A percentile compares a stretch with the other conserved stretches of the same genome.
phyloP scores from a whole-genome alignment of 257 asterid species.

The Vinca minor region DNA sequence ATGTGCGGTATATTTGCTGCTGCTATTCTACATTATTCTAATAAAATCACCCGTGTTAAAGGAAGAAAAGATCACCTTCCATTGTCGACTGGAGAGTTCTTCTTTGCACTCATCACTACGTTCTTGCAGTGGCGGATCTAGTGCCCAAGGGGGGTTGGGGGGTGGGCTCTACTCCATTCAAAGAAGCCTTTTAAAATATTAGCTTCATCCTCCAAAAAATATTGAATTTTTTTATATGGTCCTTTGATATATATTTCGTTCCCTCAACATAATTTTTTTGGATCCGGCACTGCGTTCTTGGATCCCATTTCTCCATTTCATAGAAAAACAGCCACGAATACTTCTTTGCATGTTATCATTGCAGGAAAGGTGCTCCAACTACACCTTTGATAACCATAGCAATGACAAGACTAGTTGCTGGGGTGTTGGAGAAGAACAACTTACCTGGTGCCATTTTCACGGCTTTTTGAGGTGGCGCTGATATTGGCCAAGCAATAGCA shows the following conservation, averaged over 20 bases:
- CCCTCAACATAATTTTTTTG: too few relatives aligned
- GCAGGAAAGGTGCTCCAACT: constrained; percentile 99
- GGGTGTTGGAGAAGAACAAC: constrained; percentile 81
- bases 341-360: constrained; percentile 8
- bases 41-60: background rate
- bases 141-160: too few relatives aligned
- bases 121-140: too few relatives aligned
- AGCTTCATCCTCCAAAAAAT: too few relatives aligned
- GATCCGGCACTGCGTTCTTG: too few relatives aligned
- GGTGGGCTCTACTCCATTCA: too few relatives aligned
- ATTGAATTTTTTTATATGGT: too few relatives aligned
- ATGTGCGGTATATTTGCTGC: background rate
- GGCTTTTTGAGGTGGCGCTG: constrained; percentile 92
- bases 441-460: constrained; percentile 91
- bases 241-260: too few relatives aligned
- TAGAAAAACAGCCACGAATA: background rate
- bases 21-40: background rate
- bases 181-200: too few relatives aligned
- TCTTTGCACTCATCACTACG: background rate
- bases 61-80: background rate
- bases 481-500: constrained; percentile 88
- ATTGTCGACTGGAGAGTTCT: background rate
- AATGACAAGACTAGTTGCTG: constrained; percentile 74
- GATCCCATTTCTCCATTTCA: background rate
- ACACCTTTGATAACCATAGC: constrained; percentile 90